A percentile compares a stretch with the other conserved stretches of the same genome.
Evolutionary conservation across 1,284 basidiomycete genomes (phyloP).

Genomic region (Sporisorium scitamineum): DNA sequence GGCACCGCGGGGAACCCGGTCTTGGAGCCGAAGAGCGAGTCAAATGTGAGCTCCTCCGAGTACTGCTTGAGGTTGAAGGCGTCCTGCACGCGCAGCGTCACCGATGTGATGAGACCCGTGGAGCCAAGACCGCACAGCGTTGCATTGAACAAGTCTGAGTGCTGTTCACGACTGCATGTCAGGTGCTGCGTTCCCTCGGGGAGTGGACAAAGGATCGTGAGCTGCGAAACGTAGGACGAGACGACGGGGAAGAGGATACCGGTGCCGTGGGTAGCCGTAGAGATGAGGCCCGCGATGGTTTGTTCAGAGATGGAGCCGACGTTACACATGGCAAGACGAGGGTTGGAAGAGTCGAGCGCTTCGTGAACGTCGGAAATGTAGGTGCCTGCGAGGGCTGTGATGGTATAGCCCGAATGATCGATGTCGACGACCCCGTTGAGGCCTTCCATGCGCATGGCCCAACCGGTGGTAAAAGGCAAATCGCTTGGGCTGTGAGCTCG

Average conservation of each 20-base stretch:
- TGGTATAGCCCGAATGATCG: conserved; percentile 31
- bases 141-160: conserved; percentile 85
- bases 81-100: conserved; percentile 83
- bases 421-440: conserved; percentile 58
- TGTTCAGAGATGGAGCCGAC: conserved; percentile 97
- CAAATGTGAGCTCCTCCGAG: conserved; percentile 77
- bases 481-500: conserved; percentile 94
- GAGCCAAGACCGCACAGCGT: conserved; percentile 93
- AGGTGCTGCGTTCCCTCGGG: conserved; percentile 75
- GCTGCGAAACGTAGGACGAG: conserved; percentile 81
- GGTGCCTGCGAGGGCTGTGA: conserved; percentile 66
- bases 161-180: conserved; percentile 77
- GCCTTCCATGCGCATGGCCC: conserved; percentile 65
- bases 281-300: conserved; percentile 91
- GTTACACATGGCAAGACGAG: conserved; percentile 83
- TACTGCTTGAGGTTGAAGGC: conserved; percentile 86
- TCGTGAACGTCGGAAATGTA: conserved; percentile 68
- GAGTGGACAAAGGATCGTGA: conserved; percentile 75
- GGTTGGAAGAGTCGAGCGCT: conserved; percentile 75
- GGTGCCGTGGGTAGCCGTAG: conserved; percentile 94
- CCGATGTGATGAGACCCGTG: conserved; percentile 86
- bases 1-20: conserved; percentile 43
- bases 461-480: conserved; percentile 71
- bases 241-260: conserved; percentile 85
- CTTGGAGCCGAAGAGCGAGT: conserved; percentile 73